Conservation (phyloP, 306 rosid genomes). For the Quercus ilex region DNA sequence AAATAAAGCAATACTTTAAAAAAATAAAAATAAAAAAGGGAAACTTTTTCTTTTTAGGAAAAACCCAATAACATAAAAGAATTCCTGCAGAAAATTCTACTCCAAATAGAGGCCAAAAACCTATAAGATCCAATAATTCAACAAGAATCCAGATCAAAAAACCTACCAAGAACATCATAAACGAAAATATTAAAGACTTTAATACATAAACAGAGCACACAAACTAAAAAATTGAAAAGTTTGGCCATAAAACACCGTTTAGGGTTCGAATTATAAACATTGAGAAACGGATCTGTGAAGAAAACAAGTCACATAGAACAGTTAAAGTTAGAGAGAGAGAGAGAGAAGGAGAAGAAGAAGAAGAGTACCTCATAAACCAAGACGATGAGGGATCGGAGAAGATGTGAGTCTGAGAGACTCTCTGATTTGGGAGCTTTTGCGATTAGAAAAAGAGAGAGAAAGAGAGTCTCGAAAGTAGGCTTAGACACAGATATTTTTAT, state of each 20-base stretch:
- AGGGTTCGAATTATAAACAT: background rate
- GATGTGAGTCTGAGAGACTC: conserved; percentile 47
- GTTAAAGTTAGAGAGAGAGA: background rate
- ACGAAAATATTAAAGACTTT: background rate
- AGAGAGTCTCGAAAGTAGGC: background rate
- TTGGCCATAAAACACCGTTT: background rate
- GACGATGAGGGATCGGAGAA: conserved; percentile 77
- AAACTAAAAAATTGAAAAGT: background rate
- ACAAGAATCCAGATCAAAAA: background rate
- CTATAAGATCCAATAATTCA: background rate
- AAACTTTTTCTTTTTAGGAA: background rate
- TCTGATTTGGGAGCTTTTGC: conserved; percentile 20
- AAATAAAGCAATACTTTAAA: background rate
- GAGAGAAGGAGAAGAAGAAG: background rate
- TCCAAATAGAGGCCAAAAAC: background rate
- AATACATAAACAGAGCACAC: background rate
- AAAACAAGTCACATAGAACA: background rate
- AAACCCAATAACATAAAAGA: background rate
- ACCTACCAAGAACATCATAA: background rate
- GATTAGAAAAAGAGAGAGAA: conserved; percentile 1
- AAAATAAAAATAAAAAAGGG: too few species aligned
- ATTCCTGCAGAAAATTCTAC: background rate
- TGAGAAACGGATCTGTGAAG: conserved; percentile 31
- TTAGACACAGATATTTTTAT: conserved; percentile 22
- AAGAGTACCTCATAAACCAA: conserved; percentile 92